These are phyloP conservation scores for Hericium erinaceus DNA, from an alignment of 768 basidiomycete species.

Conservation along the genomic window DNA sequence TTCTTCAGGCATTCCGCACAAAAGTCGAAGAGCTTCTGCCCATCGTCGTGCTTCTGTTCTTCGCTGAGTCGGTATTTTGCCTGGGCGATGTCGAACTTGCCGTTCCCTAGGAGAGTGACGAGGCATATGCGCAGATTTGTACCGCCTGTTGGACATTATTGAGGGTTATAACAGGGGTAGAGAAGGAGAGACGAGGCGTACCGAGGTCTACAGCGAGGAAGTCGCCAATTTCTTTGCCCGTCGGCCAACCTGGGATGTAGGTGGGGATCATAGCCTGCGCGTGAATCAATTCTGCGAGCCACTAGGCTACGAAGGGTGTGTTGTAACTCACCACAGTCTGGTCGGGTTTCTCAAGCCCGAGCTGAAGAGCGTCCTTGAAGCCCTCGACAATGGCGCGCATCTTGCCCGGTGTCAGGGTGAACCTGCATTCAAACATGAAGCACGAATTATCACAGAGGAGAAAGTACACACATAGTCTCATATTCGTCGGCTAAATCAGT, in stretches of 20 bases:
- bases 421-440: slow-evolving; percentile 32
- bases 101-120: slow-evolving; percentile 82
- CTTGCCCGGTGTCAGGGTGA: slow-evolving; percentile 79
- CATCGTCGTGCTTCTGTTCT: slow-evolving; percentile 98
- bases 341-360: slow-evolving; percentile 70
- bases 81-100: slow-evolving; percentile 97
- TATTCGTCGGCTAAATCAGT: no score
- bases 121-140: slow-evolving; percentile 97
- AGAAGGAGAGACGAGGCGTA: slow-evolving; percentile 17
- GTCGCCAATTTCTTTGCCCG: slow-evolving; percentile 80
- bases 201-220: slow-evolving; percentile 87
- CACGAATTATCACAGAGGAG: no score
- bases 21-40: slow-evolving; percentile 92
- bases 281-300: not conserved
- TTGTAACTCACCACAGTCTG: slow-evolving; percentile 74
- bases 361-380: slow-evolving; percentile 85
- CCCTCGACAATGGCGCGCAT: slow-evolving; percentile 98
- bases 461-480: no score
- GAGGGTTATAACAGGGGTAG: not conserved
- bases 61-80: slow-evolving; percentile 95
- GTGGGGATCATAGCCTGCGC: slow-evolving; percentile 91
- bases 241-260: slow-evolving; percentile 93
- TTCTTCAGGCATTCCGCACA: slow-evolving; percentile 89
- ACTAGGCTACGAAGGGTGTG: not conserved
- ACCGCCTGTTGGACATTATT: slow-evolving; percentile 44